These are phyloP conservation scores for Umbelopsis isabellina DNA, from an alignment of 192 early-diverging fungal species.

Conservation along the genomic window DNA sequence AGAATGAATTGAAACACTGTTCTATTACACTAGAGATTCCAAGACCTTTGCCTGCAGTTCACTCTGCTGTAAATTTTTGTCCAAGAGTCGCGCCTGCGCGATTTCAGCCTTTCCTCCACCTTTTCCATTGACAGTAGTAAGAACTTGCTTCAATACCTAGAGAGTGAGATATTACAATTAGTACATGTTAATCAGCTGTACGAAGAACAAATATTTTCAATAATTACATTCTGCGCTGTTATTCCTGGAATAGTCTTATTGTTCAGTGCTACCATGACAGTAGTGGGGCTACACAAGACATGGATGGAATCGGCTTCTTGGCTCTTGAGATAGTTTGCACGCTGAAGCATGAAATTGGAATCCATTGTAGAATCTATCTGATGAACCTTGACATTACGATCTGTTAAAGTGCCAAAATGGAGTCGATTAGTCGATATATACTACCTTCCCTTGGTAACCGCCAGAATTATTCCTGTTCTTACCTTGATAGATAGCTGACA, in stretches of 20 bases:
- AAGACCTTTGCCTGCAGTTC: neutral
- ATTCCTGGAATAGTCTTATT: conserved; percentile 23
- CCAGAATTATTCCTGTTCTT: neutral
- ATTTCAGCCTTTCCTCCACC: conserved; percentile 55
- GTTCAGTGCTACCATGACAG: conserved; percentile 47
- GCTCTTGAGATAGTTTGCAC: conserved; percentile 48
- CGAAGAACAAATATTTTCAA: neutral
- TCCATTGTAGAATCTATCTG: conserved; percentile 44
- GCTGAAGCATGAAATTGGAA: conserved; percentile 43
- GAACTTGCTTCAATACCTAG: conserved; percentile 47
- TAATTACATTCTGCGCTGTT: conserved; percentile 36
- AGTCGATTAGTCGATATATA: neutral
- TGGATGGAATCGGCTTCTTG: conserved; percentile 38
- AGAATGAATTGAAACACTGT: no score
- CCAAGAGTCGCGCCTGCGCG: conserved; percentile 41
- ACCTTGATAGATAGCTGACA: conserved; percentile 20
- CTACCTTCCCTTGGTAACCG: no score
- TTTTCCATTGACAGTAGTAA: conserved; percentile 49
- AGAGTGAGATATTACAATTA: conserved; percentile 24
- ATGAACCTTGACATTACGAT: conserved; percentile 38
- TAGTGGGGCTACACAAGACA: conserved; percentile 48
- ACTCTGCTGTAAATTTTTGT: neutral
- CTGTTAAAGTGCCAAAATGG: neutral
- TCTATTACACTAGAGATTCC: neutral
- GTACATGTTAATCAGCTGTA: neutral